Evolutionary conservation across 108 stramenopile genomes (phyloP), one percentile per base, ranked within the genome.

Genomic region (Mediolabrus comicus): DNA sequence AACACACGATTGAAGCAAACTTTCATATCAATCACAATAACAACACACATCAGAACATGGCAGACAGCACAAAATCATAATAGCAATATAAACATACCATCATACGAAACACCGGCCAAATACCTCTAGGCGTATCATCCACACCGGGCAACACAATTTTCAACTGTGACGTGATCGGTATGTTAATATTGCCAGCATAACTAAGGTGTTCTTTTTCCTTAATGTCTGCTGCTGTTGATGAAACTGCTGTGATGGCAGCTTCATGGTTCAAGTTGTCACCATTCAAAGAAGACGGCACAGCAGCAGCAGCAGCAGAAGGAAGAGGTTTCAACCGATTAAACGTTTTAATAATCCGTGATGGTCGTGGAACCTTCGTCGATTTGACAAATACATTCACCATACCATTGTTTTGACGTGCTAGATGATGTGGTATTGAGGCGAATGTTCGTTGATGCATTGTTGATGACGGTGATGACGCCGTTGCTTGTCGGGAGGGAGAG

Each of bases 71-170:
- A n/a, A 63, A 24, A 31, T 1, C 10, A 22, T 12, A 13, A 28
- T 34, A 30, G 46, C 16, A 17, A 6, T 16, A 59, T 56, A 1
- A 51, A 16, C 91, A 63, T 69, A 92, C 90, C 94, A 95, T 89
- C 63, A 95, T 75, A 4, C 94, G 88, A 82, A 92, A 95, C 3
- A 86, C 85, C 4, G 94, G 94, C 89, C 89, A 95, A 38, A 76
- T 77, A 6, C 89, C 89, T 29, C 74, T 54, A 3, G 94, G 88
- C 31, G 80, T 65, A 53, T 87, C 88, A 53, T 87, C 88, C 39
- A 72, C 75, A 6, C 46, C 46, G 11, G 89, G 88, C 17, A 66
- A 73, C 0, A 91, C 79, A 66, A 95, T 83, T 34, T 83, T 87
- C 65, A 92, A 78, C 24, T 58, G 59, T 13, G 85, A 81, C 24